phyloP scores from a whole-genome alignment of 257 asterid genomes.

The Anisodus acutangulus region DNA sequence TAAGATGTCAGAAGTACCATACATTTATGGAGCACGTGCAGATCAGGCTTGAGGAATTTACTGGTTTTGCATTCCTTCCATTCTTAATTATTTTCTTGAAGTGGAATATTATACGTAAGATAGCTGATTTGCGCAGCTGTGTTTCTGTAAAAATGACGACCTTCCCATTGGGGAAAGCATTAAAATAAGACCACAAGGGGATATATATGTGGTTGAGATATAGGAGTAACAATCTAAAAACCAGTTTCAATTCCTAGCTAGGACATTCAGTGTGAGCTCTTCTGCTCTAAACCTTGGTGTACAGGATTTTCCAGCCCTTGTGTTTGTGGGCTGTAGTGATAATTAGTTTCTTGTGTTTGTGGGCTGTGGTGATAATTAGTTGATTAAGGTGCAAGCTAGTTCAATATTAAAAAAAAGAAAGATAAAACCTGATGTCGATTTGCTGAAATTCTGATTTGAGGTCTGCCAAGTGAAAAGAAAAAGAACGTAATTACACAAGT shows the following conservation, averaged over 20 bases:
- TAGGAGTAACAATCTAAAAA: background rate
- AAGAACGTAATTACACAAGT: background rate
- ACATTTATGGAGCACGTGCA: background rate
- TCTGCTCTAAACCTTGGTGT: background rate
- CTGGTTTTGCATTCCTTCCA: background rate
- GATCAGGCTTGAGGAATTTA: background rate
- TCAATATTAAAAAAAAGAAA: background rate
- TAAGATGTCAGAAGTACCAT: background rate
- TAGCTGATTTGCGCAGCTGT: background rate
- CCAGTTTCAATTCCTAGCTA: too few relatives aligned
- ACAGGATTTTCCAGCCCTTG: background rate
- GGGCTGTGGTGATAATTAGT: too few relatives aligned
- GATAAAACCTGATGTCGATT: too few relatives aligned
- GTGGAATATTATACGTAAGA: background rate
- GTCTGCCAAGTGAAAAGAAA: background rate
- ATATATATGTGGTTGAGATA: background rate
- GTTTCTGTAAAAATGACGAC: background rate
- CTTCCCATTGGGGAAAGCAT: background rate
- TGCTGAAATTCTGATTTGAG: background rate
- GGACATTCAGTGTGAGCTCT: background rate
- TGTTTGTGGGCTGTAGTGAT: background rate
- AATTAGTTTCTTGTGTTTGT: background rate
- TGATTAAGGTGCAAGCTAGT: background rate
- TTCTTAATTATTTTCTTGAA: background rate
- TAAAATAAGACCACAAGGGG: background rate